A percentile compares a stretch with the other conserved stretches of the same genome.
Evolutionary conservation across 768 basidiomycete genomes (phyloP).

Genomic region (Suillus subluteus): DNA sequence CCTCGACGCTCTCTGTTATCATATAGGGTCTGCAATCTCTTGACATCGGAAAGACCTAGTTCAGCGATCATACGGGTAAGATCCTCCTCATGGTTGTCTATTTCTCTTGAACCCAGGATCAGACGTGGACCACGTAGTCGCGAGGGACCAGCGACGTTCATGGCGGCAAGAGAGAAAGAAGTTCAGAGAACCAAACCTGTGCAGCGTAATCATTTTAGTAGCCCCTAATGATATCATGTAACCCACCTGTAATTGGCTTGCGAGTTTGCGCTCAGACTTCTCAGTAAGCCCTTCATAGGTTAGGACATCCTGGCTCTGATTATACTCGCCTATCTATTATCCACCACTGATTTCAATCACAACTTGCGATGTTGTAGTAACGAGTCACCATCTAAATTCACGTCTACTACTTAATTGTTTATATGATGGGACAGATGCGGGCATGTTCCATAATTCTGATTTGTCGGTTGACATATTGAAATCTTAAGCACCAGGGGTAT

Average conservation of each 20-base stretch:
- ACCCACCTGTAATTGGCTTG: no score
- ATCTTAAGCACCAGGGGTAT: background rate
- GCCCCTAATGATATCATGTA: background rate
- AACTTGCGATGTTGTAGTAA: background rate
- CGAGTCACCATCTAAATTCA: background rate
- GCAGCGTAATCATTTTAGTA: background rate
- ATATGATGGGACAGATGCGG: background rate
- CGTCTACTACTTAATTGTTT: background rate
- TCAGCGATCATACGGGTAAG: slow-evolving; percentile 22
- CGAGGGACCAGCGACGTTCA: slow-evolving; percentile 32
- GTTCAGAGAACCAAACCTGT: background rate
- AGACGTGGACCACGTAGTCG: slow-evolving; percentile 3
- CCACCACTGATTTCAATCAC: background rate
- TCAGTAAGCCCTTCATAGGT: no score
- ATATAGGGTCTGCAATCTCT: slow-evolving; percentile 21
- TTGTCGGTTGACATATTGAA: background rate
- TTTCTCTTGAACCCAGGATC: slow-evolving; percentile 18
- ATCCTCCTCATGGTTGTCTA: slow-evolving; percentile 30
- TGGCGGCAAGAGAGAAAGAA: slow-evolving; percentile 9
- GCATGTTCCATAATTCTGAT: background rate
- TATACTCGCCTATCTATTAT: background rate
- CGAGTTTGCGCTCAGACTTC: no score
- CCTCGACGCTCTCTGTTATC: slow-evolving; percentile 10
- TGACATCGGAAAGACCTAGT: slow-evolving; percentile 22
- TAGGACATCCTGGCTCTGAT: no score